These are phyloP conservation scores for Russula foetens DNA, from an alignment of 768 basidiomycete species.

Conservation along the genomic window DNA sequence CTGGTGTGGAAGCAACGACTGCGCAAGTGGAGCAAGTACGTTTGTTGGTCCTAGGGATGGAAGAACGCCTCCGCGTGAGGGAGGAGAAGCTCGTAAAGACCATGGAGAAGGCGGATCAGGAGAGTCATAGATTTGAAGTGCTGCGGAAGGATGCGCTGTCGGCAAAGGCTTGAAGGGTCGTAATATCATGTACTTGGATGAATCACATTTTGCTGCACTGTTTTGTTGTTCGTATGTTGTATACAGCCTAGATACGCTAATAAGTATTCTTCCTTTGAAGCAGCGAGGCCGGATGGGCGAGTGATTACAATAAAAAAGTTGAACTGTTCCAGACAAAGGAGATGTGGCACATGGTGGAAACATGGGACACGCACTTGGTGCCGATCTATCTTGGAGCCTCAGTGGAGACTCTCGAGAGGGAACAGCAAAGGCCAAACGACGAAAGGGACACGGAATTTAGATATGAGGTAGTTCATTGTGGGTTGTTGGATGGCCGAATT, in stretches of 20 bases:
- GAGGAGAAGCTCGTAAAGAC: conserved; percentile 55
- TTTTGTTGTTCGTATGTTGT: conserved; percentile 3
- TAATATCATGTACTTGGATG: background rate
- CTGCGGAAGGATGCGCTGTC: conserved; percentile 27
- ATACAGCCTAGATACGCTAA: conserved; percentile 8
- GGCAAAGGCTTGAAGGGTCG: conserved; percentile 3
- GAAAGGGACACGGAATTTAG: background rate
- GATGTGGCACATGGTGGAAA: background rate
- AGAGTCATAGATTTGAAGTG: conserved; percentile 46
- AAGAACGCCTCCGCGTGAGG: conserved; percentile 55
- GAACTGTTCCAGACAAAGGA: background rate
- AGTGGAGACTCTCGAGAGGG: background rate
- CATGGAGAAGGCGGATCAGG: conserved; percentile 51
- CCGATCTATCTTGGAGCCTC: background rate
- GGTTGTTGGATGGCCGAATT: background rate
- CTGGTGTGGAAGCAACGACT: conserved; percentile 34
- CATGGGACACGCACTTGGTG: background rate
- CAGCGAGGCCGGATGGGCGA: background rate
- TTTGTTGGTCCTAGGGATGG: conserved; percentile 65
- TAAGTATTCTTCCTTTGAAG: background rate
- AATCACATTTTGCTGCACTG: conserved; percentile 1
- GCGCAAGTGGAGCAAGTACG: conserved; percentile 64
- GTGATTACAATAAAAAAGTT: background rate
- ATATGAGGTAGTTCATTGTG: background rate
- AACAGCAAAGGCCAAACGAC: background rate